Conservation (phyloP, 1,139 yeast species). For the Blastobotrys serpentis region DNA sequence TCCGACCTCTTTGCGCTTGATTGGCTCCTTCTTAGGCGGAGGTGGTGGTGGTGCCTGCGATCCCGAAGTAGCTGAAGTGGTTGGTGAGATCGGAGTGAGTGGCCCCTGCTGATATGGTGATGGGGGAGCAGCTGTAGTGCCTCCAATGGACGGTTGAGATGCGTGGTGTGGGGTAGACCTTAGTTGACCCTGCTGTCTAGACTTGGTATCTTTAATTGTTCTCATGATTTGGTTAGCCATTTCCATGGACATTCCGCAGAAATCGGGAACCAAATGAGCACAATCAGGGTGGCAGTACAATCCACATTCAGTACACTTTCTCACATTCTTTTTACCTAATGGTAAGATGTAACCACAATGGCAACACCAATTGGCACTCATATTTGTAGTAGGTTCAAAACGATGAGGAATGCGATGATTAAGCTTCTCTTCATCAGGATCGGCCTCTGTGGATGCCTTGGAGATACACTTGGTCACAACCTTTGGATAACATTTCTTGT, state of each 20-base stretch:
- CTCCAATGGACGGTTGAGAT: conserved; percentile 6
- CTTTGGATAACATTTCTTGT: conserved; percentile 88
- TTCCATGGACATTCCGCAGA: conserved; percentile 98
- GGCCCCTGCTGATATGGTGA: conserved; percentile 19
- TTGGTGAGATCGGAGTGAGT: conserved; percentile 13
- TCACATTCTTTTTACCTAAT: conserved; percentile 90
- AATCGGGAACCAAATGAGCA: conserved; percentile 92
- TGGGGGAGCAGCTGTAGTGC: conserved; percentile 11
- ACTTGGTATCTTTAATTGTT: conserved; percentile 79
- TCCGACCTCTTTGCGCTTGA: conserved; percentile 37
- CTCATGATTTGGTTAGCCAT: conserved; percentile 87
- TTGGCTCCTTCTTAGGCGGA: conserved; percentile 34
- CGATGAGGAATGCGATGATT: conserved; percentile 97
- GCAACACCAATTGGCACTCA: conserved; percentile 98
- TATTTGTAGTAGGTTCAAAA: conserved; percentile 83
- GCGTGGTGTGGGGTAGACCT: conserved; percentile 12
- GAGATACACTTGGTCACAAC: conserved; percentile 96
- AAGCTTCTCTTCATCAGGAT: conserved; percentile 83
- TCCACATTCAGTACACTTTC: conserved; percentile 94
- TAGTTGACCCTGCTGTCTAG: conserved; percentile 36
- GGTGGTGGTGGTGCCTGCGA: conserved; percentile 23
- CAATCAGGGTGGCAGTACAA: conserved; percentile 92
- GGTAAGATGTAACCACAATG: conserved; percentile 97
- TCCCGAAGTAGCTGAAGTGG: conserved; percentile 13
- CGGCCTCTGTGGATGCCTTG: conserved; percentile 79